Base-by-base conservation (phyloP, 441 rosid species). In the Geranium incanum region DNA sequence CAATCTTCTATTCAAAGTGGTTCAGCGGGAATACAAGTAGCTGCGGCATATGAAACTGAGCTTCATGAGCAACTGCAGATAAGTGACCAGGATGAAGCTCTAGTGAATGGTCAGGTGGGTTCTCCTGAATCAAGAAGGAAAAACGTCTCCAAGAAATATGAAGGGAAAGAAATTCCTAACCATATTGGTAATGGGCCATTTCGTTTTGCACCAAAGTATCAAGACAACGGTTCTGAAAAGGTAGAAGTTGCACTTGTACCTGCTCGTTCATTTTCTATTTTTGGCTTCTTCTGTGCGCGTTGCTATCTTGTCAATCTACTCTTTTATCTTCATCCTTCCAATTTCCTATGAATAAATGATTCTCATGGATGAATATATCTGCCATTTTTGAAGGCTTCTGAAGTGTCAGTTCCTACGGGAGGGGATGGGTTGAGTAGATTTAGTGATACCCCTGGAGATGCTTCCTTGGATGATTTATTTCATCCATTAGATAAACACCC, bases 391-490 rank as follows among this genome's bases (percentile, higher is more conserved):
- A 88, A 95, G 97, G 86, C 81, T 78, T 80, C 45, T 52, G 89
- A 95, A 86, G 73, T 85, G 68, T 83, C 89, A 1, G 74, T 80
- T 62, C 71, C 81, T 68, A 66, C 79, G 75, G 88, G 86, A 71
- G 92, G 86, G 71, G 88, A 84, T 79, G 98, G 88, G 78, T 88
- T 92, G 75, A 85, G 89, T 84, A 92, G 87, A 81, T 92, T 90
- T 78, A 92, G 96, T 77, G 97, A 95, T 77, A 81, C 96, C 75
- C 98, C 98, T 11, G 96, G 96, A 81, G 99, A 92, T 87, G 98
- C 97, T 78, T 90, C 85, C 68, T 82, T 92, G 84, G 98, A 92
- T 76, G 99, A 92, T 87, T 81, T 92, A 78, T 95, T 95, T 86
- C 99, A 85, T 78, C 93, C 92, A 37, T 60, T 81, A 80, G 93